phyloP scores from a whole-genome alignment of 805 yeast species.

The Clavispora vitiphila region DNA sequence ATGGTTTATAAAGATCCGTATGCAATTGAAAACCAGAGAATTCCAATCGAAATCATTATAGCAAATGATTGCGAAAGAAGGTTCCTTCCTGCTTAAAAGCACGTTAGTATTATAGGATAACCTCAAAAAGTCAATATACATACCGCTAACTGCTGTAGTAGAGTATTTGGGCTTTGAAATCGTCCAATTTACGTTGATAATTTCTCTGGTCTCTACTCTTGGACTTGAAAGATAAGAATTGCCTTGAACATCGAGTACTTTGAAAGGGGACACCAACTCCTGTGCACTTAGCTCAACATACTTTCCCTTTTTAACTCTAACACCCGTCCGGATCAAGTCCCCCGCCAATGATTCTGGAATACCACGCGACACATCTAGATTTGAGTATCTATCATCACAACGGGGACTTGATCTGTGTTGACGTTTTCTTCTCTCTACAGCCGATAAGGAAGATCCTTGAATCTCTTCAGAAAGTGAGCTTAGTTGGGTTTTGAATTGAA shows the following conservation, averaged over 20 bases:
- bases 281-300: slow-evolving; percentile 41
- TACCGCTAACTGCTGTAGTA: not conserved
- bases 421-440: slow-evolving; percentile 14
- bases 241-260: slow-evolving; percentile 44
- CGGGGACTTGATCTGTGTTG: slow-evolving; percentile 15
- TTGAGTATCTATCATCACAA: slow-evolving; percentile 30
- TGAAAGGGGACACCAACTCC: slow-evolving; percentile 40
- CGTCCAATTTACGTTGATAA: not conserved
- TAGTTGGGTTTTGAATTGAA: slow-evolving; percentile 45
- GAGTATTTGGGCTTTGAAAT: not conserved
- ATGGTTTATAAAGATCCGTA: not conserved
- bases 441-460: not conserved
- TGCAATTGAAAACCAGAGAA: not conserved
- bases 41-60: not conserved
- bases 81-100: not conserved
- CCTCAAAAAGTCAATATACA: not conserved
- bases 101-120: not conserved
- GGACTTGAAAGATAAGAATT: slow-evolving; percentile 22
- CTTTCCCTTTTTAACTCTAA: slow-evolving; percentile 42
- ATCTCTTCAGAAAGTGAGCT: slow-evolving; percentile 25
- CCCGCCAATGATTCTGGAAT: slow-evolving; percentile 43
- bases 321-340: slow-evolving; percentile 47
- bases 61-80: not conserved
- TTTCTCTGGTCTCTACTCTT: slow-evolving; percentile 10
- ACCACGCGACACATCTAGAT: slow-evolving; percentile 36